A percentile compares a stretch with the other conserved stretches of the same genome.
Conservation (phyloP, 2,329 filamentous ascomycete species). For the Colletotrichum melonis region DNA sequence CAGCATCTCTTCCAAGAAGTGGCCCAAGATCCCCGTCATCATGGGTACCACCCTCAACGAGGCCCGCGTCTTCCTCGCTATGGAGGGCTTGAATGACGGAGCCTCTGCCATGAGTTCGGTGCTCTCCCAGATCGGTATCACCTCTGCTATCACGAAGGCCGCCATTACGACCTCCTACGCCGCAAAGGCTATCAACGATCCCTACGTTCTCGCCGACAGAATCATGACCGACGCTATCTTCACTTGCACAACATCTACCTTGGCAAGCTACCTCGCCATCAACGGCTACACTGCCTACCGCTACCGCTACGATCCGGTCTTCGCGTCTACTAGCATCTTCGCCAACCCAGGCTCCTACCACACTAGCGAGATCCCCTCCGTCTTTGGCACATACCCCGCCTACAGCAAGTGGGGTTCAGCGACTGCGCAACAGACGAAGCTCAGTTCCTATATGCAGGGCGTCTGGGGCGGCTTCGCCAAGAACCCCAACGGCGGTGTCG, state of each 20-base stretch:
- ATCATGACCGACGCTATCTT: slow-evolving; percentile 30
- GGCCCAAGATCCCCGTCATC: slow-evolving; percentile 29
- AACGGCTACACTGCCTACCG: slow-evolving; percentile 25
- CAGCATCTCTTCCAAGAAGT: slow-evolving; percentile 20
- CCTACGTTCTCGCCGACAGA: not conserved
- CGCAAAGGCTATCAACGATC: not conserved
- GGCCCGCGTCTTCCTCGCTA: slow-evolving; percentile 20
- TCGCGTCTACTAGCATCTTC: slow-evolving; percentile 25
- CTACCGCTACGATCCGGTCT: slow-evolving; percentile 28
- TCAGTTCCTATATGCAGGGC: slow-evolving; percentile 28
- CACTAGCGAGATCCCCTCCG: slow-evolving; percentile 32
- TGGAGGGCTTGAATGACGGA: not conserved
- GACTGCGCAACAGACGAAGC: slow-evolving; percentile 10
- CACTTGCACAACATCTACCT: slow-evolving; percentile 19
- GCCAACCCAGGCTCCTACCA: slow-evolving; percentile 31
- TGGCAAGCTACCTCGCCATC: slow-evolving; percentile 7
- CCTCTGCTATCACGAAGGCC: not conserved
- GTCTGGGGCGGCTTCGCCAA: slow-evolving; percentile 28
- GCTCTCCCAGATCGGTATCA: slow-evolving; percentile 2
- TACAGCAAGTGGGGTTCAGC: slow-evolving; percentile 17
- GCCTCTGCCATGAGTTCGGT: not conserved
- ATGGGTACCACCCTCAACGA: slow-evolving; percentile 28
- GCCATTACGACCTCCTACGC: slow-evolving; percentile 1
- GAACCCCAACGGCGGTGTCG: slow-evolving; percentile 8
- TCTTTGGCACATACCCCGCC: slow-evolving; percentile 25